phyloP scores from a whole-genome alignment of 352 stramenopile species.

The Pythium chondricola region DNA sequence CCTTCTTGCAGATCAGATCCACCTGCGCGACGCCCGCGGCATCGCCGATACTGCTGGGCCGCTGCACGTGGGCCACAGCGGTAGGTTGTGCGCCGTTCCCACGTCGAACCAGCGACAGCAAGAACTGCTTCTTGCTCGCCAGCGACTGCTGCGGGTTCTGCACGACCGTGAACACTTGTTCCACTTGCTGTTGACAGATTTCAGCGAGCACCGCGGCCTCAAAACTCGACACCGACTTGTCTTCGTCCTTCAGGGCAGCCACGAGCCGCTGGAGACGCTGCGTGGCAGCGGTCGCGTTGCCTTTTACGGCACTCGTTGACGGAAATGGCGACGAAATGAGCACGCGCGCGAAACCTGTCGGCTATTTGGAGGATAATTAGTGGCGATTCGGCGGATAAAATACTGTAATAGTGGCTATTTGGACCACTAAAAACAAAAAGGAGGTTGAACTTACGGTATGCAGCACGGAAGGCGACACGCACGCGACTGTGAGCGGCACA shows the following conservation, averaged over 20 bases:
- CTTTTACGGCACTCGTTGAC: neutral
- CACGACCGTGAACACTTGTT: conserved; percentile 30
- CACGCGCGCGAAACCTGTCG: conserved; percentile 12
- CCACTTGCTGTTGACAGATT: conserved; percentile 33
- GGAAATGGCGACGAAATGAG: conserved; percentile 13
- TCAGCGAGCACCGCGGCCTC: conserved; percentile 37
- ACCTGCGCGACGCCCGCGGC: conserved; percentile 19
- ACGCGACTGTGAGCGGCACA: conserved; percentile 59
- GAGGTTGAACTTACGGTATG: conserved; percentile 15
- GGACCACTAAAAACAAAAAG: too few relatives aligned
- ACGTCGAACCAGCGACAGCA: conserved; percentile 28
- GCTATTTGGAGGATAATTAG: too few relatives aligned
- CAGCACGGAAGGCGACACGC: conserved; percentile 38
- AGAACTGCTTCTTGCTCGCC: conserved; percentile 42
- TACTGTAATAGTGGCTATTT: too few relatives aligned
- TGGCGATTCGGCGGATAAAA: too few relatives aligned
- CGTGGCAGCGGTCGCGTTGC: neutral
- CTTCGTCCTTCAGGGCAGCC: conserved; percentile 28
- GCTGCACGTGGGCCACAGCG: too few relatives aligned
- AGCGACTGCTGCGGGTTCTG: conserved; percentile 19
- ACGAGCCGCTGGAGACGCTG: conserved; percentile 29
- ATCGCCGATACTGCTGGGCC: too few relatives aligned
- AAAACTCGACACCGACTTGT: conserved; percentile 36
- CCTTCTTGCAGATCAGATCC: conserved; percentile 46
- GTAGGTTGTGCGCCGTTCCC: too few relatives aligned